Evolutionary conservation across 192 early-diverging fungal species (phyloP).

Genomic region (Backusella macrospora): DNA sequence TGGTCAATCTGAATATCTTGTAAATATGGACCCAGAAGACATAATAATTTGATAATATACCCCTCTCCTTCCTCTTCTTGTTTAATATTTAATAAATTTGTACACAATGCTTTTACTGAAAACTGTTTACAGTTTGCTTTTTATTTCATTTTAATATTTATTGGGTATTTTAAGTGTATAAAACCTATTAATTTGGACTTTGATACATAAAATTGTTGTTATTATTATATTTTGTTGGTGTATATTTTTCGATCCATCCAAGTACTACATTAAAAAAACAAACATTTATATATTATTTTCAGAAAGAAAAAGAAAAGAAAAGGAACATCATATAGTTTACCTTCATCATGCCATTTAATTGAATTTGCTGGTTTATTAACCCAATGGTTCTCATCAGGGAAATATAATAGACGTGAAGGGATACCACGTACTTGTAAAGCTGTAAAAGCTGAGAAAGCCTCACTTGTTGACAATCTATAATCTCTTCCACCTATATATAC

Average conservation of each 20-base stretch:
- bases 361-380: conserved; percentile 78
- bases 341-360: conserved; percentile 73
- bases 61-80: background rate
- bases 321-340: background rate
- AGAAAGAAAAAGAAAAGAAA: too few species aligned
- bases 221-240: background rate
- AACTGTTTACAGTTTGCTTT: too few species aligned
- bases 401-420: conserved; percentile 70
- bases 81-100: too few species aligned
- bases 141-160: background rate
- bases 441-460: conserved; percentile 74
- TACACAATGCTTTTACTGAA: too few species aligned
- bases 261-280: background rate
- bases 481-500: conserved; percentile 43
- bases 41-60: background rate
- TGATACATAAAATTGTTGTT: background rate
- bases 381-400: conserved; percentile 67
- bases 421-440: conserved; percentile 74
- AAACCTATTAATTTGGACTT: background rate
- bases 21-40: conserved; percentile 4
- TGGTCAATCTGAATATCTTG: background rate
- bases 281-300: background rate
- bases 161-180: background rate
- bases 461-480: conserved; percentile 66
- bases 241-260: conserved; percentile 12